These are phyloP conservation scores for Whalleya microplaca DNA, from an alignment of 2,329 filamentous ascomycete species.

Conservation along the genomic window DNA sequence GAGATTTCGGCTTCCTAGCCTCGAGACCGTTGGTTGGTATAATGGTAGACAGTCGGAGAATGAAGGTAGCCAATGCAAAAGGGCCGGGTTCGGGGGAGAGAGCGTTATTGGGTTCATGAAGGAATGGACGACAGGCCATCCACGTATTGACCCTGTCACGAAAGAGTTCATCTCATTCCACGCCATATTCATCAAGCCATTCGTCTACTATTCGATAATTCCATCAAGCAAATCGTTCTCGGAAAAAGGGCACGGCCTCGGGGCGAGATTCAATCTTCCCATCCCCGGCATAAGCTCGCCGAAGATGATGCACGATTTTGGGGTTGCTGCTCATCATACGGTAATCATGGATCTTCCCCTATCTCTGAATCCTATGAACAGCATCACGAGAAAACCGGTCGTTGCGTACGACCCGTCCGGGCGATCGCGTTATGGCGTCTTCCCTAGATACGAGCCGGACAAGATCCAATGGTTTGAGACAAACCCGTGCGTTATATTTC, in stretches of 20 bases:
- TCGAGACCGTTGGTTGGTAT: slow-evolving; percentile 74
- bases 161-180: slow-evolving; percentile 72
- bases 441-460: slow-evolving; percentile 62
- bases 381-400: slow-evolving; percentile 57
- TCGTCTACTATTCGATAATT: slow-evolving; percentile 65
- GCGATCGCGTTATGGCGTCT: slow-evolving; percentile 67
- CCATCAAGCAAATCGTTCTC: slow-evolving; percentile 26
- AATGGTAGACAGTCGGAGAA: slow-evolving; percentile 62
- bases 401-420: slow-evolving; percentile 62
- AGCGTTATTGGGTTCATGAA: slow-evolving; percentile 64
- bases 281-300: slow-evolving; percentile 65
- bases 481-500: slow-evolving; percentile 69
- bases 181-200: slow-evolving; percentile 66
- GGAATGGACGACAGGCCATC: slow-evolving; percentile 73
- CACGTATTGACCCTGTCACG: slow-evolving; percentile 66
- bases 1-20: slow-evolving; percentile 62
- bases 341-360: slow-evolving; percentile 73
- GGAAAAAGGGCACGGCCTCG: slow-evolving; percentile 33
- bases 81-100: slow-evolving; percentile 54
- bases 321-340: slow-evolving; percentile 64
- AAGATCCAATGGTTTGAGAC: slow-evolving; percentile 70
- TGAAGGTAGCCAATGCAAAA: slow-evolving; percentile 35
- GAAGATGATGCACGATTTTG: slow-evolving; percentile 80
- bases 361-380: slow-evolving; percentile 65
- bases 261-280: slow-evolving; percentile 51